Evolutionary conservation across 306 rosid species (phyloP).

Genomic region (Ormosia emarginata): DNA sequence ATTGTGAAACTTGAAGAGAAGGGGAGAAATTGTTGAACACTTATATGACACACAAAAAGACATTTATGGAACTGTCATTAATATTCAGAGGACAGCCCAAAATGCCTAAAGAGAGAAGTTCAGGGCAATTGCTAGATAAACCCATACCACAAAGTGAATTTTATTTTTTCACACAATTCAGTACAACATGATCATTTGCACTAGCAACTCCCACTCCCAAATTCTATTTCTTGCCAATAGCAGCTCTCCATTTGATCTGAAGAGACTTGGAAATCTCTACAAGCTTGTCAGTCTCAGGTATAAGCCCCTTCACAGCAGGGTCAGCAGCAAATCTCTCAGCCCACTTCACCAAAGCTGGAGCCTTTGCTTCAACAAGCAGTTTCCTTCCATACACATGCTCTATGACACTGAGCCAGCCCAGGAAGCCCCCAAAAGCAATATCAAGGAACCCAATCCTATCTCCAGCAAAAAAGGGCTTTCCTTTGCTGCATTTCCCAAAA

Average conservation of each 20-base stretch:
- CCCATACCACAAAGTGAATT: background rate
- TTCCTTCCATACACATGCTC: slow-evolving; percentile 35
- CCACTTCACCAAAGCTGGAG: slow-evolving; percentile 54
- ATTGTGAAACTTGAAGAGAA: too few relatives aligned
- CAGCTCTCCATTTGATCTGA: slow-evolving; percentile 8
- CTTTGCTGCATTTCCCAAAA: slow-evolving; percentile 43
- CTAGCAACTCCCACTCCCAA: background rate
- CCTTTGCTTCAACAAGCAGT: slow-evolving; percentile 37
- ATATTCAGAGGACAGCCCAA: background rate
- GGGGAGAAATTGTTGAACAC: too few relatives aligned
- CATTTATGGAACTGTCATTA: too few relatives aligned
- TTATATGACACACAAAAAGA: too few relatives aligned
- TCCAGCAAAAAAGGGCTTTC: slow-evolving; percentile 52
- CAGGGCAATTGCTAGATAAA: background rate
- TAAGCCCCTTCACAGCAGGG: slow-evolving; percentile 35
- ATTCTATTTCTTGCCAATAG: background rate
- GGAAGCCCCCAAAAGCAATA: slow-evolving; percentile 53
- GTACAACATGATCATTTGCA: background rate
- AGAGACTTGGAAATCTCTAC: slow-evolving; percentile 25
- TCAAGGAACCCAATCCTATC: slow-evolving; percentile 60
- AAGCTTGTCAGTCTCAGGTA: slow-evolving; percentile 38
- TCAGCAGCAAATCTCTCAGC: slow-evolving; percentile 41
- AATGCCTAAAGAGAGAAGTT: background rate
- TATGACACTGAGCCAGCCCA: slow-evolving; percentile 44
- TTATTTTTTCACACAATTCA: background rate